Evolutionary conservation across 352 stramenopile genomes (phyloP).

Genomic region (Elongisporangium anandrum): DNA sequence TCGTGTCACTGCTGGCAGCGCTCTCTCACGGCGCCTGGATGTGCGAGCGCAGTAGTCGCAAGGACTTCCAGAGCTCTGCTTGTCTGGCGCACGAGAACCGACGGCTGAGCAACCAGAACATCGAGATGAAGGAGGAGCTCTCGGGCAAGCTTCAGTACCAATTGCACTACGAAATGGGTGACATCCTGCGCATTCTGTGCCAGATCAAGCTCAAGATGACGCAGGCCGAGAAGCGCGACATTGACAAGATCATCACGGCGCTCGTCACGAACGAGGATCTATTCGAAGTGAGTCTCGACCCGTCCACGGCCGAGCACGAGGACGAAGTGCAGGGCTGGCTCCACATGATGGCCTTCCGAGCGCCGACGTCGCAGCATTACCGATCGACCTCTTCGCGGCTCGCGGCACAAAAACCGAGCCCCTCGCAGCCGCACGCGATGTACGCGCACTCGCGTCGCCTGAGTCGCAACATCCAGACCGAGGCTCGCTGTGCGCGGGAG

Average conservation of each 20-base stretch:
- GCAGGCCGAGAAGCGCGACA: conserved; percentile 33
- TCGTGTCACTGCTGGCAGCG: conserved; percentile 21
- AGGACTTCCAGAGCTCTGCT: conserved; percentile 47
- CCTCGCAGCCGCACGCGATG: conserved; percentile 1
- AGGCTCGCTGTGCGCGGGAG: not conserved
- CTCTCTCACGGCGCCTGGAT: conserved; percentile 9
- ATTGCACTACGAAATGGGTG: conserved; percentile 69
- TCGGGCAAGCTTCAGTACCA: conserved; percentile 59
- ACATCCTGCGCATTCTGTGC: conserved; percentile 65
- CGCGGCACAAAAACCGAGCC: conserved; percentile 4
- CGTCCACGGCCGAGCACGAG: conserved; percentile 52
- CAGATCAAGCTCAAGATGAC: conserved; percentile 69
- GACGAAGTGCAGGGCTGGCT: conserved; percentile 69
- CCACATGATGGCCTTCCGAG: conserved; percentile 66
- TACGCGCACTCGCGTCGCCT: conserved; percentile 12
- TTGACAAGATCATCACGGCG: conserved; percentile 71
- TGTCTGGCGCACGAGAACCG: conserved; percentile 53
- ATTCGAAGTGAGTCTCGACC: conserved; percentile 53
- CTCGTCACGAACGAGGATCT: conserved; percentile 61
- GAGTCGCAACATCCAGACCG: conserved; percentile 15
- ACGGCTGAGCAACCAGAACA: conserved; percentile 58
- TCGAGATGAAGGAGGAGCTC: conserved; percentile 64
- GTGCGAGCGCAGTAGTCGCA: conserved; percentile 32
- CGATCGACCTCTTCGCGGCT: conserved; percentile 5
- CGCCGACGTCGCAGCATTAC: conserved; percentile 12